Percentiles rank a stretch among this genome's conserved stretches.
phyloP scores from a whole-genome alignment of 2,329 filamentous ascomycete genomes.

The Fusarium marasasianum region DNA sequence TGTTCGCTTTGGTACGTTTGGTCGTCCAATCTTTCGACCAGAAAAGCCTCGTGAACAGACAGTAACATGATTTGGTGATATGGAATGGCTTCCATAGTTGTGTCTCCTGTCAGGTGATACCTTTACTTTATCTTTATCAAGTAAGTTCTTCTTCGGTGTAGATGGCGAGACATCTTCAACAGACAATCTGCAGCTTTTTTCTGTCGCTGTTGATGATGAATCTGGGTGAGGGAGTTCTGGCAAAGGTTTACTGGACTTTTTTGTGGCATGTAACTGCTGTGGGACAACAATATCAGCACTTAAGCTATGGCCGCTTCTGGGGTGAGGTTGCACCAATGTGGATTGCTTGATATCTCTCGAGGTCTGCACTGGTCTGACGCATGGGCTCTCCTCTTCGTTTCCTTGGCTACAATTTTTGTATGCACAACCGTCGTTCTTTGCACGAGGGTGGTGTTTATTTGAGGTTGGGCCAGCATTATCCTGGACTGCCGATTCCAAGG shows the following conservation, averaged over 20 bases:
- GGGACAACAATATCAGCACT: slow-evolving; percentile 13
- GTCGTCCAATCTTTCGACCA: slow-evolving; percentile 40
- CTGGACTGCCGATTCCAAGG: background rate
- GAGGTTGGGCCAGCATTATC: background rate
- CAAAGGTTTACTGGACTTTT: slow-evolving; percentile 1
- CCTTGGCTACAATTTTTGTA: background rate
- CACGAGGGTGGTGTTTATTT: background rate
- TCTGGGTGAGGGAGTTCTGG: slow-evolving; percentile 14
- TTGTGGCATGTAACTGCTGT: background rate
- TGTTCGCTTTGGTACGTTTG: slow-evolving; percentile 49
- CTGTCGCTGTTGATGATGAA: background rate
- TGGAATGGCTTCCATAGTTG: background rate
- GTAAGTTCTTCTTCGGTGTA: background rate
- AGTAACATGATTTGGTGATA: slow-evolving; percentile 35
- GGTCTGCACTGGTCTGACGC: slow-evolving; percentile 3
- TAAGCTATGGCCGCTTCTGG: slow-evolving; percentile 28
- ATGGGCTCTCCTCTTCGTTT: background rate
- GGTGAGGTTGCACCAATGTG: background rate
- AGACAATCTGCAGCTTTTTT: slow-evolving; percentile 9
- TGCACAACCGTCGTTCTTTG: background rate
- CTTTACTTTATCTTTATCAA: background rate
- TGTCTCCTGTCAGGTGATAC: background rate
- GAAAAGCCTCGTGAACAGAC: slow-evolving; percentile 44
- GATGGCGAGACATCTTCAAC: background rate
- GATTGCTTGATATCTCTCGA: slow-evolving; percentile 5